phyloP scores from a whole-genome alignment of 257 asterid genomes.

The Coffea eugenioides region DNA sequence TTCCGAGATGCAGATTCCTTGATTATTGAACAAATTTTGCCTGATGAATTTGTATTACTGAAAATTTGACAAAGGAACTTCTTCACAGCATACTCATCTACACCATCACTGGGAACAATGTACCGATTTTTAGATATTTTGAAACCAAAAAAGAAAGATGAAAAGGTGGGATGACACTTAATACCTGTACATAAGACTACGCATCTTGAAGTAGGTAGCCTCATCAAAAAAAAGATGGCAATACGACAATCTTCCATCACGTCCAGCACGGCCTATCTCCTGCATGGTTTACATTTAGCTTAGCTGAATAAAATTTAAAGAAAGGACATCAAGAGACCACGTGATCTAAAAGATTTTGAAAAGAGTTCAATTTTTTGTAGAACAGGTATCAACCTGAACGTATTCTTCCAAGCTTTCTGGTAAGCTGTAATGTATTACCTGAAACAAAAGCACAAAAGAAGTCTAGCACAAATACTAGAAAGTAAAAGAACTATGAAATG shows the following conservation, averaged over 20 bases:
- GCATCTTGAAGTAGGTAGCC: slow-evolving; percentile 71
- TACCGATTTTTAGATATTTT: slow-evolving; percentile 18
- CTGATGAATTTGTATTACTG: slow-evolving; percentile 34
- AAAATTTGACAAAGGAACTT: slow-evolving; percentile 79
- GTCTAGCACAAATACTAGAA: not conserved
- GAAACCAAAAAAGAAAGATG: slow-evolving; percentile 9
- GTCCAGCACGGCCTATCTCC: slow-evolving; percentile 99
- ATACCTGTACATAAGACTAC: slow-evolving; percentile 89
- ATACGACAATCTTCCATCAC: slow-evolving; percentile 86
- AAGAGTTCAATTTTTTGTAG: slow-evolving; percentile 21
- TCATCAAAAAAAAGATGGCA: slow-evolving; percentile 92
- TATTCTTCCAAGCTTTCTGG: slow-evolving; percentile 99
- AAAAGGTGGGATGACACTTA: slow-evolving; percentile 18
- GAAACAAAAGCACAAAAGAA: slow-evolving; percentile 28
- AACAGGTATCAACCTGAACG: slow-evolving; percentile 64
- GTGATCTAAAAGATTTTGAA: not conserved
- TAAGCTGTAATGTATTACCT: slow-evolving; percentile 93
- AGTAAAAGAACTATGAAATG: not conserved
- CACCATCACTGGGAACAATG: slow-evolving; percentile 75
- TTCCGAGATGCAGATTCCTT: slow-evolving; percentile 82
- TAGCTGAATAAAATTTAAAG: too few relatives aligned
- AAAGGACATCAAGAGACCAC: not conserved
- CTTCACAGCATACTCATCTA: slow-evolving; percentile 80
- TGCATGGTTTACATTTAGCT: slow-evolving; percentile 25
- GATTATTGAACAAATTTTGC: slow-evolving; percentile 53